A percentile compares a stretch with the other conserved stretches of the same genome.
Conservation (phyloP, 1,284 basidiomycete species). For the Amylostereum areolatum region DNA sequence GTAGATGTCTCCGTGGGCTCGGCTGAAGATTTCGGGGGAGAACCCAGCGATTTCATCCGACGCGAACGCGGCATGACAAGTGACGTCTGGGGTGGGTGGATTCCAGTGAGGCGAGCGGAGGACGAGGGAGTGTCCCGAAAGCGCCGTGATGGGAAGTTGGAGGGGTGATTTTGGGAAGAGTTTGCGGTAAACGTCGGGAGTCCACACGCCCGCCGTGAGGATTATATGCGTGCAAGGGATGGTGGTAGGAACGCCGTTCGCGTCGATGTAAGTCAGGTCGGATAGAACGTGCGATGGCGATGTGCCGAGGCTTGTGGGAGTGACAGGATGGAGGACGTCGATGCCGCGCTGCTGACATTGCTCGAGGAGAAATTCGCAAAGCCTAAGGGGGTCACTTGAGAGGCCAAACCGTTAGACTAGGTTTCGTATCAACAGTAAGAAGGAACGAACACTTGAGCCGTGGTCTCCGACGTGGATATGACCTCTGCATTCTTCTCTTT, state of each 20-base stretch:
- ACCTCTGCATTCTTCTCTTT: conserved; percentile 13
- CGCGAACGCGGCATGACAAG: conserved; percentile 28
- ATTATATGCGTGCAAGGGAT: conserved; percentile 40
- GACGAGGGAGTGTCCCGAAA: conserved; percentile 26
- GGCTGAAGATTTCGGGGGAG: conserved; percentile 30
- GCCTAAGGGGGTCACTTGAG: conserved; percentile 35
- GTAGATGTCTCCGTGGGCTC: conserved; percentile 28
- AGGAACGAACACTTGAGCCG: conserved; percentile 38
- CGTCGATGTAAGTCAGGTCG: conserved; percentile 10
- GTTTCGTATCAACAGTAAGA: neutral
- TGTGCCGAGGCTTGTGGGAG: conserved; percentile 18
- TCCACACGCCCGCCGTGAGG: conserved; percentile 61
- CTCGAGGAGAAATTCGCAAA: conserved; percentile 48
- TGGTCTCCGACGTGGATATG: conserved; percentile 32
- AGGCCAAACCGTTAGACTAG: neutral
- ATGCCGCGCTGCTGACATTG: conserved; percentile 36
- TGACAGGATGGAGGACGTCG: conserved; percentile 28
- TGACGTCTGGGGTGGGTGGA: neutral
- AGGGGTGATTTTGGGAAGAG: conserved; percentile 37
- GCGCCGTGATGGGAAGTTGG: conserved; percentile 23
- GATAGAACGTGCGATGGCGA: conserved; percentile 10
- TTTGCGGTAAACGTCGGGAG: conserved; percentile 41
- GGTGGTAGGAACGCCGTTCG: conserved; percentile 18
- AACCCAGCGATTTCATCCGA: conserved; percentile 21
- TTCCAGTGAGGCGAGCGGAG: conserved; percentile 25